Percentiles rank a stretch among this genome's conserved stretches.
phyloP scores from a whole-genome alignment of 495 filamentous ascomycete genomes.

The Lophium mytilinum region DNA sequence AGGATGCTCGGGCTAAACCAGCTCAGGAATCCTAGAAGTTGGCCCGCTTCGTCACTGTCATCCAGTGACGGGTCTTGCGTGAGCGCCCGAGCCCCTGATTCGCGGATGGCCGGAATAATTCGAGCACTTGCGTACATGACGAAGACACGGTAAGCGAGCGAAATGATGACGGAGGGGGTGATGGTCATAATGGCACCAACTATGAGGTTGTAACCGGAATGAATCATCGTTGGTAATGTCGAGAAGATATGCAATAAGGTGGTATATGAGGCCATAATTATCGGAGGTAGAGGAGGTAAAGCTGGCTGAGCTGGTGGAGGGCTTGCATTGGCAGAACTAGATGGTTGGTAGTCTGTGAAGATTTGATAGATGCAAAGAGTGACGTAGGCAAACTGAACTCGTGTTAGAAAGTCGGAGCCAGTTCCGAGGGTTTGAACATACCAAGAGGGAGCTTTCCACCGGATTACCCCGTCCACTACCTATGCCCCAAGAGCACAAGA shows the following conservation, averaged over 20 bases:
- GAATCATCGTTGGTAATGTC: constrained; percentile 71
- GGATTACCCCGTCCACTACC: constrained; percentile 90
- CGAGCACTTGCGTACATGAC: constrained; percentile 93
- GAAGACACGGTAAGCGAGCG: constrained; percentile 81
- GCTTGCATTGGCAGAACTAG: constrained; percentile 46
- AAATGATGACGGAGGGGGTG: constrained; percentile 90
- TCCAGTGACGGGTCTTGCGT: constrained; percentile 76
- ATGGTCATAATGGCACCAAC: constrained; percentile 85
- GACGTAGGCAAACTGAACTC: constrained; percentile 72
- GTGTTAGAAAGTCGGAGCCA: background rate
- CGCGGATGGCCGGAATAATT: constrained; percentile 87
- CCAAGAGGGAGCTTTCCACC: constrained; percentile 84
- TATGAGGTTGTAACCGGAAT: constrained; percentile 78
- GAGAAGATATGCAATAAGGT: constrained; percentile 80
- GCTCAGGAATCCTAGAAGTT: constrained; percentile 69
- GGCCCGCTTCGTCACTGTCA: constrained; percentile 73
- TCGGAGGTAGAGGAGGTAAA: constrained; percentile 88
- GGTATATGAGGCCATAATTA: constrained; percentile 98
- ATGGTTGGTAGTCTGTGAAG: constrained; percentile 94
- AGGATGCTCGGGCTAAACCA: constrained; percentile 91
- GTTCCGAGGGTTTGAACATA: constrained; percentile 13
- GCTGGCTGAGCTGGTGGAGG: constrained; percentile 54
- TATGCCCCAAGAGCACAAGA: constrained; percentile 90
- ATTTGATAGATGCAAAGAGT: constrained; percentile 98
- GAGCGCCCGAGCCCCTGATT: constrained; percentile 72